Evolutionary conservation across 2,329 filamentous ascomycete species (phyloP).

Genomic region (Aspergillus fischeri): DNA sequence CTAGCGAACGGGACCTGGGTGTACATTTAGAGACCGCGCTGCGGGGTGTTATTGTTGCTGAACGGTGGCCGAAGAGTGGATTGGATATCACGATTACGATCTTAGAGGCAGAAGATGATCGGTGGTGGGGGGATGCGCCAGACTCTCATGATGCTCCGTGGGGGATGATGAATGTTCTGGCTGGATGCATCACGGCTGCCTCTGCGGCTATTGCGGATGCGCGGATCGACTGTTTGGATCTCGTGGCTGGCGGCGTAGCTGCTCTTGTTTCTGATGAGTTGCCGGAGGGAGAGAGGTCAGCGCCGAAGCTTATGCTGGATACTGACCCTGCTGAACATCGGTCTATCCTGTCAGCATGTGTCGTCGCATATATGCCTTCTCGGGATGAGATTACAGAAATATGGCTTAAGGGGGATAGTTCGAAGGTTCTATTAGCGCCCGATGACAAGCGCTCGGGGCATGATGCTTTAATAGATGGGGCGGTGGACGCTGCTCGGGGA

Average conservation of each 20-base stretch:
- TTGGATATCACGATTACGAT: constrained; percentile 94
- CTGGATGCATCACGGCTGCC: constrained; percentile 88
- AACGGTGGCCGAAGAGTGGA: constrained; percentile 96
- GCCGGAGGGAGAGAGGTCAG: constrained; percentile 17
- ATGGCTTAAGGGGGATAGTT: constrained; percentile 78
- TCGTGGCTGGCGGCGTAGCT: constrained; percentile 83
- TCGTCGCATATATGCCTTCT: constrained; percentile 80
- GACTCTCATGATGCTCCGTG: constrained; percentile 60
- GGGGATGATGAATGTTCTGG: constrained; percentile 87
- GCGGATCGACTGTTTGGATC: constrained; percentile 91
- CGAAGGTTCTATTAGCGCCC: constrained; percentile 23
- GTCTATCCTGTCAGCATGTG: constrained; percentile 74
- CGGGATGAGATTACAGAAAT: constrained; percentile 91
- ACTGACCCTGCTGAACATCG: constrained; percentile 77
- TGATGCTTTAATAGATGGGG: constrained; percentile 58
- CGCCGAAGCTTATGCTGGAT: constrained; percentile 59
- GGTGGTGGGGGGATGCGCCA: constrained; percentile 57
- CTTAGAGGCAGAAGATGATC: constrained; percentile 85
- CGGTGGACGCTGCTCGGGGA: constrained; percentile 59
- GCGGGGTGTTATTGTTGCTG: constrained; percentile 82
- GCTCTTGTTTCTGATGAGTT: constrained; percentile 59
- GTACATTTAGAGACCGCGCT: constrained; percentile 89
- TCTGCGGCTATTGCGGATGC: constrained; percentile 91
- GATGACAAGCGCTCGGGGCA: constrained; percentile 37
- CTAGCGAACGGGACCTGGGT: constrained; percentile 80